A percentile compares a stretch with the other conserved stretches of the same genome.
These are phyloP conservation scores for Tuber melanosporum DNA, from an alignment of 495 filamentous ascomycete species.

Conservation along the genomic window DNA sequence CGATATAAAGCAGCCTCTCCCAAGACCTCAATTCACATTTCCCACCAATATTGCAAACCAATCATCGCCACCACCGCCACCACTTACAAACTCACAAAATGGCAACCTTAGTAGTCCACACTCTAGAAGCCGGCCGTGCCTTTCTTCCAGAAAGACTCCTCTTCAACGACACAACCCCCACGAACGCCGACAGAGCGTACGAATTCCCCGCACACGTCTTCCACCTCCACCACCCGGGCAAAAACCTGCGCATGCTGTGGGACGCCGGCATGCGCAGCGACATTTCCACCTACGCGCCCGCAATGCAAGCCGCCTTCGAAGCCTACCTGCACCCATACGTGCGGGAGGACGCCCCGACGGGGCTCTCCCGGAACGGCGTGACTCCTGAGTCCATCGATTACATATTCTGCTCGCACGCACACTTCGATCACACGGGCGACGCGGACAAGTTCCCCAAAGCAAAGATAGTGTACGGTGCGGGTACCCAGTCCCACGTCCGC, in stretches of 20 bases:
- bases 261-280: conserved; percentile 19
- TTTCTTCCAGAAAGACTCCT: conserved; percentile 10
- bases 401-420: conserved; percentile 56
- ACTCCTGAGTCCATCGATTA: conserved; percentile 49
- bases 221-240: conserved; percentile 18
- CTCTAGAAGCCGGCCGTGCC: conserved; percentile 5
- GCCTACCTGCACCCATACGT: conserved; percentile 12
- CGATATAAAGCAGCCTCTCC: neutral
- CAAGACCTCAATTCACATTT: neutral
- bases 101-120: conserved; percentile 15
- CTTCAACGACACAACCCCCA: conserved; percentile 16
- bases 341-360: conserved; percentile 13
- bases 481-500: conserved; percentile 47
- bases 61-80: neutral
- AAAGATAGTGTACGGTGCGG: conserved; percentile 53
- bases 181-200: conserved; percentile 5
- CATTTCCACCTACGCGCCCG: neutral
- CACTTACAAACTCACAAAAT: neutral
- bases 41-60: neutral
- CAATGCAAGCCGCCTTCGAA: neutral
- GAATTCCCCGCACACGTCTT: conserved; percentile 14
- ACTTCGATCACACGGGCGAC: conserved; percentile 59
- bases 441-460: conserved; percentile 50
- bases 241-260: conserved; percentile 17
- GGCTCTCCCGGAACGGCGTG: conserved; percentile 42